Evolutionary conservation across 352 stramenopile species (phyloP), one percentile per base, ranked within the genome.

Genomic region (Blastocystis sp.): DNA sequence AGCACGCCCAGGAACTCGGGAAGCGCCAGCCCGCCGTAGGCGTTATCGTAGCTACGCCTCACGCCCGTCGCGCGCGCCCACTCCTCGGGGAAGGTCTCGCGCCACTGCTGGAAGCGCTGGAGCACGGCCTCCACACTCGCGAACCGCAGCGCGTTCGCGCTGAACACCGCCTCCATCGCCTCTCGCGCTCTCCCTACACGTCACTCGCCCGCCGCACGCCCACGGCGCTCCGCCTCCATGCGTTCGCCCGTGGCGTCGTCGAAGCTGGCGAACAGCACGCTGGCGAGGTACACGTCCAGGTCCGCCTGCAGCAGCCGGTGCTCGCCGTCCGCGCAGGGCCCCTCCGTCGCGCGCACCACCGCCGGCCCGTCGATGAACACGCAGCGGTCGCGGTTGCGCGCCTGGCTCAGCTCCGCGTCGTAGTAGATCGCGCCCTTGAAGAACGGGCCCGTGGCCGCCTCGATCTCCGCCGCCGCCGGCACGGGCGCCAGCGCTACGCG

Each of bases 361-460:
- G 45, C 48, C 17, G 71, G 71, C 40, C 71, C 43, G 59, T 81
- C 71, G 41, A 81, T 64, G 56, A 66, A 81, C 19, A 59, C 43
- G 28, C 71, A 81, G 21, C 71, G 71, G 23, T 81, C 43, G 23
- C 66, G 71, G 43, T 65, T 81, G 28, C 71, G 71, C 19, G 43
- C 9, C 48, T 81, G 71, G 9, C 48, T 19, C n/a, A 81, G 34
- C 43, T 65, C 11, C 14, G 28, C 43, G 59, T 81, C 71, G 43
- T 81, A 81, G 41, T 62, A 81, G 14, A 64, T 38, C 21, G 38
- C 43, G 2, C 40, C 28, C 23, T 66, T 60, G 21, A 81, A 62
- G 71, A 81, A 81, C 3, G n/a, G 40, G 7, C 71, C 71, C 3
- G 43, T 40, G 3, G 2, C 4, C 5, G 9, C 28, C 3, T 38